These are phyloP conservation scores for Calonectria pseudoreteaudii DNA, from an alignment of 2,329 filamentous ascomycete species.

Conservation along the genomic window DNA sequence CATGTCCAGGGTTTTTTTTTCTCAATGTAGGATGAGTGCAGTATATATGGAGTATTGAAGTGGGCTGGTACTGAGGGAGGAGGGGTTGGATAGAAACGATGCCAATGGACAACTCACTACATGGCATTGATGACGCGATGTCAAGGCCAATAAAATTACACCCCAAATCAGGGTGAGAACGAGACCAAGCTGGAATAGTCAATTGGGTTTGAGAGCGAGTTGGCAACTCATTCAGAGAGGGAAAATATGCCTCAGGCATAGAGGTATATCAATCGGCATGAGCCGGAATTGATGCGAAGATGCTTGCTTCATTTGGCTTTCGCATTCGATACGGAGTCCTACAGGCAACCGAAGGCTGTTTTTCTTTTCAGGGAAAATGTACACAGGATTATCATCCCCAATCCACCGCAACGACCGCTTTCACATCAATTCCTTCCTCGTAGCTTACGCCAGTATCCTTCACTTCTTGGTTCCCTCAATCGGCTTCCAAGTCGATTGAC, in stretches of 20 bases:
- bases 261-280: not conserved
- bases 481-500: constrained; percentile 21
- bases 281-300: not conserved
- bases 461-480: constrained; percentile 33
- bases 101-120: not conserved
- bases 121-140: not conserved
- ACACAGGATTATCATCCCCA: constrained; percentile 49
- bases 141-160: not conserved
- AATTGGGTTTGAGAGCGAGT: not conserved
- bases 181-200: not conserved
- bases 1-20: not conserved
- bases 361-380: constrained; percentile 51
- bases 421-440: constrained; percentile 21
- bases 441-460: constrained; percentile 25
- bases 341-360: constrained; percentile 46
- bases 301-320: constrained; percentile 44
- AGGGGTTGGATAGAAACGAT: not conserved
- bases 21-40: not conserved
- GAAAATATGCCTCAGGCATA: constrained; percentile 15
- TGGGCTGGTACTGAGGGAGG: not conserved
- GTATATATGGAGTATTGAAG: not conserved
- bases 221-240: not conserved
- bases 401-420: constrained; percentile 37
- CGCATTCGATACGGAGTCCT: constrained; percentile 48
- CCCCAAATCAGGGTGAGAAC: not conserved